A percentile compares a stretch with the other conserved stretches of the same genome.
Evolutionary conservation across 345 rosid genomes (phyloP).

Genomic region (Gossypium ekmanianum): DNA sequence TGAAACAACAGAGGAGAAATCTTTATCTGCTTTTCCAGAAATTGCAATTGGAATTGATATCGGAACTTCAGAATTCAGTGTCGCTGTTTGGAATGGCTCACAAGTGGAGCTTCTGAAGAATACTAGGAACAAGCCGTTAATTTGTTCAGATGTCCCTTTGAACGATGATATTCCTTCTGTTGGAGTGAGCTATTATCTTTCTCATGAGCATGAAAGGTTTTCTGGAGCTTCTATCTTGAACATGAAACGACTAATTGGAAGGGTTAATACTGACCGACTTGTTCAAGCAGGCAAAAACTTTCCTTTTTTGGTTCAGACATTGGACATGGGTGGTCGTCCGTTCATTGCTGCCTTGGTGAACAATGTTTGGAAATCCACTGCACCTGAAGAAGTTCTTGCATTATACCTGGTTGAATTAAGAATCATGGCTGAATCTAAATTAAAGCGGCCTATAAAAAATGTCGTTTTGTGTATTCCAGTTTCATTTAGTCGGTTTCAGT

Average conservation of each 20-base stretch:
- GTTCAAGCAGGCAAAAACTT: conserved; percentile 68
- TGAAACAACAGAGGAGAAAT: conserved; percentile 72
- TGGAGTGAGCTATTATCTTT: conserved; percentile 70
- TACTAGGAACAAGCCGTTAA: conserved; percentile 64
- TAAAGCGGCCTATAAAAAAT: conserved; percentile 69
- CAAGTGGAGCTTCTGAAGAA: conserved; percentile 75
- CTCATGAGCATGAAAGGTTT: conserved; percentile 71
- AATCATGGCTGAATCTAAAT: conserved; percentile 64
- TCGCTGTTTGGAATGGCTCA: conserved; percentile 83
- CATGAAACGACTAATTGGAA: conserved; percentile 85
- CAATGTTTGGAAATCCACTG: conserved; percentile 80
- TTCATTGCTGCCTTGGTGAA: conserved; percentile 75
- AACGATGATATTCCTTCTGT: conserved; percentile 69
- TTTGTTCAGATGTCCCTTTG: conserved; percentile 75
- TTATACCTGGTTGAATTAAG: conserved; percentile 68
- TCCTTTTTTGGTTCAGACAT: conserved; percentile 83
- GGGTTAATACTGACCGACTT: conserved; percentile 78
- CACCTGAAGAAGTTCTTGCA: conserved; percentile 90
- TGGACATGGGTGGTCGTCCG: conserved; percentile 80
- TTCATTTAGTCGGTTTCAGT: conserved; percentile 77
- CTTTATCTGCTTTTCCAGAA: conserved; percentile 59
- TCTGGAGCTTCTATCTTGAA: conserved; percentile 85
- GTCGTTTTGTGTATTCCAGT: conserved; percentile 80
- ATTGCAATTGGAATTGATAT: conserved; percentile 82
- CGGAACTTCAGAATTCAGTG: conserved; percentile 84